Base-by-base conservation (phyloP, 805 yeast genomes). In the Saccharomyces mikatae region DNA sequence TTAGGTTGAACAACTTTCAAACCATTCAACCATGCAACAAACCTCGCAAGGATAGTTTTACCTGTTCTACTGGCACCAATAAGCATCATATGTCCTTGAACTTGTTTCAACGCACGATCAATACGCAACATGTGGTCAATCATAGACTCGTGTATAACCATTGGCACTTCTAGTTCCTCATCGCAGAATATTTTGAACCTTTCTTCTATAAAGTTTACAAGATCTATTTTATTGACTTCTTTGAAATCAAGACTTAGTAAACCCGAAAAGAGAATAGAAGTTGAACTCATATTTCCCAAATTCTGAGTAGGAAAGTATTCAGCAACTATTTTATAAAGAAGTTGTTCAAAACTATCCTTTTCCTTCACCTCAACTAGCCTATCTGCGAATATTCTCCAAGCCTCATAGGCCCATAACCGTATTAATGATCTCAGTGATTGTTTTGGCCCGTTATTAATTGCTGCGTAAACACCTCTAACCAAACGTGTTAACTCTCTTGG, bases 1-100 rank as follows among this genome's bases (percentile, higher is more conserved):
- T 72, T 73, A 36, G 92, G 74, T 57, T 83, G 87, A 21, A 76
- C 71, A 0, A 83, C 75, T 28, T 74, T 77, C 21, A 88, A 64
- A 0, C 96, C 97, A 66, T 87, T 87, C 71, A 90, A 80, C 98
- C 98, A 92, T 0, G 96, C 82, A 4, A 88, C 96, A 76, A 92
- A 92, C 57, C 82, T 80, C 0, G 87, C 75, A 52, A 90, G 63
- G 0, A 91, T 84, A 0, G 89, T 78, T 66, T 87, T 88, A 1
- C 97, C 97, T 60, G 90, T 81, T 1, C 95, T 80, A 52, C 89
- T 79, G 1, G 88, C 81, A 0, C 97, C 98, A 22, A 88, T 86
- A 44, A 92, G 66, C 58, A 92, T 87, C 75, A 88, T 69, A 68
- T 92, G 98, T 0, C 98, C 98, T 63, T 91, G 97, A 0, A 85